phyloP scores from a whole-genome alignment of 176 grass and related monocot species.

The Musa acuminata region DNA sequence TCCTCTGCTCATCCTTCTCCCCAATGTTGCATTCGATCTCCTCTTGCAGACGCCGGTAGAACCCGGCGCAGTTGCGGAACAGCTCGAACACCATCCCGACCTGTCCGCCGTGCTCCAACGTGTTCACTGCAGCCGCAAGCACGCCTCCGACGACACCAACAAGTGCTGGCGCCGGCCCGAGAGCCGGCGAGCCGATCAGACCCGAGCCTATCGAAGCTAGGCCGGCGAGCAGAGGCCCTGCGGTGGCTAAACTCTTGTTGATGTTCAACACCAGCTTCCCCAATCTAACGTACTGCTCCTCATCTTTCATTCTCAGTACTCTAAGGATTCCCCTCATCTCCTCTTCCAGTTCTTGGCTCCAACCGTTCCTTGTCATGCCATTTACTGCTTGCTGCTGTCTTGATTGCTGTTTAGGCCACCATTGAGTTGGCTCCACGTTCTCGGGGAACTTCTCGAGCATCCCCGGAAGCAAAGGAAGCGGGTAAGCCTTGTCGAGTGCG shows the following conservation, averaged over 20 bases:
- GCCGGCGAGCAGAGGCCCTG: constrained; percentile 17
- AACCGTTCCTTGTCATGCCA: constrained; percentile 12
- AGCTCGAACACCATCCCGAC: constrained; percentile 37
- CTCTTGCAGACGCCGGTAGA: constrained; percentile 19
- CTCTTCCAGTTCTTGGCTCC: constrained; percentile 31
- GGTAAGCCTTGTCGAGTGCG: constrained; percentile 35
- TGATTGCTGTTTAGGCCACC: constrained; percentile 27
- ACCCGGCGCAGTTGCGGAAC: constrained; percentile 27
- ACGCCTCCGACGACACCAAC: constrained; percentile 21
- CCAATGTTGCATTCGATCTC: constrained; percentile 27
- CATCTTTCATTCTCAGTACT: constrained; percentile 28
- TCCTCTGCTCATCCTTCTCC: constrained; percentile 7
- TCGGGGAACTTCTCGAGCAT: constrained; percentile 38
- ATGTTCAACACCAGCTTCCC: constrained; percentile 6
- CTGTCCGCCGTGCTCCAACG: constrained; percentile 31
- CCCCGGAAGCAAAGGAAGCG: constrained; percentile 23
- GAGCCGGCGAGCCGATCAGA: constrained; percentile 3
- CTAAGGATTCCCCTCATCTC: constrained; percentile 19
- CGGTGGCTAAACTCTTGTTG: constrained; percentile 22
- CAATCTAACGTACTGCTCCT: constrained; percentile 6
- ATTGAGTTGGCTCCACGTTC: constrained; percentile 27
- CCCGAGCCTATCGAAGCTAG: constrained; percentile 13
- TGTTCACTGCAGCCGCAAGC: constrained; percentile 18
- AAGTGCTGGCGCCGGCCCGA: constrained; percentile 12
- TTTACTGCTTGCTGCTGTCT: background rate